Conservation (phyloP, 202 grass and related monocot genomes). For the Saccharum hybrid region DNA sequence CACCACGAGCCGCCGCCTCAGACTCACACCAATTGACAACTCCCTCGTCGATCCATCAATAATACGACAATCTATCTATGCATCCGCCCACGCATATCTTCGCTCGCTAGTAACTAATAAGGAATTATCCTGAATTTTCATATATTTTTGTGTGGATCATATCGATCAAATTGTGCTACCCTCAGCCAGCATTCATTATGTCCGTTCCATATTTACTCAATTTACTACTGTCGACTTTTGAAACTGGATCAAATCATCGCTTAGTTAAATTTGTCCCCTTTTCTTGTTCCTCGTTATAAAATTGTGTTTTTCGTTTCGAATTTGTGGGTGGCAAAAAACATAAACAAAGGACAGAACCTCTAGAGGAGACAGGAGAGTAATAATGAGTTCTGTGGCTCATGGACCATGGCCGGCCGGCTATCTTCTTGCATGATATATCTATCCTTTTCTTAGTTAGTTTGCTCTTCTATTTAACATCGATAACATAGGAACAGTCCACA, state of each 20-base stretch:
- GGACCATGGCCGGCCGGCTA: too few species aligned
- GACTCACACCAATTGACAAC: neutral
- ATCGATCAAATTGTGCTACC: neutral
- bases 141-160: neutral
- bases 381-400: too few species aligned
- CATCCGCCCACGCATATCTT: too few species aligned
- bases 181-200: neutral
- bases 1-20: neutral
- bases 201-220: neutral
- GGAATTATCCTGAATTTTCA: neutral
- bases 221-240: neutral
- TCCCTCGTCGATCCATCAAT: too few species aligned
- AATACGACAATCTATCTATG: neutral
- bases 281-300: neutral
- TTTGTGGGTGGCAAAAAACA: neutral
- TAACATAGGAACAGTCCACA: too few species aligned
- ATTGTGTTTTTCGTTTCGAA: neutral
- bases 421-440: too few species aligned
- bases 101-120: neutral
- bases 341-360: too few species aligned
- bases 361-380: too few species aligned
- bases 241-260: too few species aligned
- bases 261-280: neutral
- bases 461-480: too few species aligned
- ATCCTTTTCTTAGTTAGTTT: too few species aligned